Evolutionary conservation across 2,329 filamentous ascomycete species (phyloP), one percentile per base, ranked within the genome.

Genomic region (Ophiobolus disseminans): DNA sequence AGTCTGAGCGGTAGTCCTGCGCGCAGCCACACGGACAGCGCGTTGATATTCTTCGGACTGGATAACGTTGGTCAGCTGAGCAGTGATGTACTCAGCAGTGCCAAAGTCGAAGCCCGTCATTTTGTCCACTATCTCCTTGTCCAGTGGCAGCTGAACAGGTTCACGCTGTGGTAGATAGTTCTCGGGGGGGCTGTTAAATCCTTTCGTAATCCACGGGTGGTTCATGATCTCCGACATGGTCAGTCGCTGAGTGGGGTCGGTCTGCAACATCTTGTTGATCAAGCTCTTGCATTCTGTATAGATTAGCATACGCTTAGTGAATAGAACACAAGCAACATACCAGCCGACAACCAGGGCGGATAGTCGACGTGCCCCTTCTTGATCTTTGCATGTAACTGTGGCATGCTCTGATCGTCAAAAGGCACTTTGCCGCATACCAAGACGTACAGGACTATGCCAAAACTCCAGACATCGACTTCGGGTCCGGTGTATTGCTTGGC

Each of bases 91-190:
- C 43, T 97, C 91, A 1, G 91, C 83, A 0, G 90, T 83, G 1
- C 94, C 94, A 76, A 97, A 99, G 72, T 97, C 96, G 72, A 99
- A 99, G 2, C 94, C 94, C 19, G 91, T 95, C 94, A 99, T 99
- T 61, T 90, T 92, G 39, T 90, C 85, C 47, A 99, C 84, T 4
- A 97, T 87, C 34, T 89, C 87, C 1, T 83, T 79, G 66, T 97
- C 93, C 8, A 99, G 77, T 5, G 93, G 92, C 11, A 95, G 78
- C 28, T 88, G 84, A n/a, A 97, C 74, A 2, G 94, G 91, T 62
- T 96, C 93, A 39, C 94, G 87, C 23, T 78, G 75, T 3, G 92
- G 92, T 2, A 99, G 79, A 57, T 89, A 90, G 65, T 97, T 99
- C 53, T 97, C 94, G 0, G 92, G 92, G 7, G 91, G 86, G 2